Evolutionary conservation across 192 early-diverging fungal genomes (phyloP).

Genomic region (Rhizoclosmatium globosum): DNA sequence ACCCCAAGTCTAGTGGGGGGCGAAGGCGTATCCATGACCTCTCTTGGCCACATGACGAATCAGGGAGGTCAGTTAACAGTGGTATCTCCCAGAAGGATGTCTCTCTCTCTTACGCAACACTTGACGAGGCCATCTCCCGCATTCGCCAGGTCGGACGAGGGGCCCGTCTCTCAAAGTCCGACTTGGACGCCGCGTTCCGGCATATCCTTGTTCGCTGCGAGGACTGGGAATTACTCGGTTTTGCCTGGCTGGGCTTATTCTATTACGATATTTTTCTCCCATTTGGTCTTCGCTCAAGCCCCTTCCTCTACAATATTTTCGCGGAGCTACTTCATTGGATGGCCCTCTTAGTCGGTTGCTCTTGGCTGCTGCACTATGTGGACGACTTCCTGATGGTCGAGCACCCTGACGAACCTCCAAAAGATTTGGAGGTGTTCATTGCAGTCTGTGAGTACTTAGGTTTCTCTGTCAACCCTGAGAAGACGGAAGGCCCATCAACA

Average conservation of each 20-base stretch:
- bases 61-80: slow-evolving; percentile 5
- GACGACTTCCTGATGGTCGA: slow-evolving; percentile 26
- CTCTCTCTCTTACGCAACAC: background rate
- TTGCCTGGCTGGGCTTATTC: slow-evolving; percentile 5
- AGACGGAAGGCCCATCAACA: background rate
- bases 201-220: slow-evolving; percentile 13
- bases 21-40: slow-evolving; percentile 1
- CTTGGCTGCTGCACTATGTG: slow-evolving; percentile 6
- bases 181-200: slow-evolving; percentile 13
- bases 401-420: background rate
- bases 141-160: background rate
- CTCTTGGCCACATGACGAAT: background rate
- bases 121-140: background rate
- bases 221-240: slow-evolving; percentile 27
- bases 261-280: slow-evolving; percentile 15
- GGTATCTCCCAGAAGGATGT: background rate
- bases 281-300: slow-evolving; percentile 24
- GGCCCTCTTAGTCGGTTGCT: background rate
- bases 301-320: slow-evolving; percentile 30
- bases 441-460: background rate
- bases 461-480: slow-evolving; percentile 13
- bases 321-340: slow-evolving; percentile 26
- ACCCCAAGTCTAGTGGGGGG: background rate
- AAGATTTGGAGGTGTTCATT: background rate
- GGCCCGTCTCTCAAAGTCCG: slow-evolving; percentile 6